phyloP scores from a whole-genome alignment of 176 grass and related monocot species.

The Musa troglodytarum region DNA sequence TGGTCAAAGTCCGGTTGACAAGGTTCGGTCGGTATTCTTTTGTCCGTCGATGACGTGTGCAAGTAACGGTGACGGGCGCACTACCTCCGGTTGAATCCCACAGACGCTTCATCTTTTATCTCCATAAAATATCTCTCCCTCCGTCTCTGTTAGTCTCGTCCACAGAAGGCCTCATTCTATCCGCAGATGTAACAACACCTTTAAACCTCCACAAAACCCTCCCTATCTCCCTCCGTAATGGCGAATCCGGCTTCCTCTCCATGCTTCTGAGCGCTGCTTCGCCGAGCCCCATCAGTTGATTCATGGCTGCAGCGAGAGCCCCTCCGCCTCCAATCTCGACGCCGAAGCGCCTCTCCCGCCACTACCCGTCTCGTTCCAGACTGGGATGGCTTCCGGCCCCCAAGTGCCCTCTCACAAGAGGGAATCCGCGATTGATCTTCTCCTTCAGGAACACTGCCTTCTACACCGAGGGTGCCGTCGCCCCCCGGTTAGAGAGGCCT shows the following conservation, averaged over 20 bases:
- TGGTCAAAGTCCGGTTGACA: no score
- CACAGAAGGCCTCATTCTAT: neutral
- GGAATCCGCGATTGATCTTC: conserved; percentile 6
- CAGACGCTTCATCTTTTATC: no score
- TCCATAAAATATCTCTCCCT: no score
- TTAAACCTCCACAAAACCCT: conserved; percentile 30
- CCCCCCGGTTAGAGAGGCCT: conserved; percentile 2
- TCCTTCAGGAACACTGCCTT: conserved; percentile 17
- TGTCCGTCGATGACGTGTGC: no score
- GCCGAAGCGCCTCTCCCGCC: neutral
- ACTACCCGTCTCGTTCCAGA: conserved; percentile 5
- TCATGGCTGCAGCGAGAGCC: conserved; percentile 21
- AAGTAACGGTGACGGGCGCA: no score
- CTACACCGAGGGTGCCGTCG: conserved; percentile 23
- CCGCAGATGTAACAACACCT: conserved; percentile 12
- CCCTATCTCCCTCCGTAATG: neutral
- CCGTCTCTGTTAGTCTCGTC: no score
- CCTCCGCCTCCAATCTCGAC: neutral
- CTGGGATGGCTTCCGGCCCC: conserved; percentile 9
- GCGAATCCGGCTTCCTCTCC: conserved; percentile 12
- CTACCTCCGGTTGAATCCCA: no score
- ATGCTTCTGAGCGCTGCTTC: neutral
- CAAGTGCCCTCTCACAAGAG: conserved; percentile 3
- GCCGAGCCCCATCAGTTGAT: neutral
- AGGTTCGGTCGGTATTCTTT: no score